These are phyloP conservation scores for Neltuma alba DNA, from an alignment of 306 rosid genomes.

Conservation along the genomic window DNA sequence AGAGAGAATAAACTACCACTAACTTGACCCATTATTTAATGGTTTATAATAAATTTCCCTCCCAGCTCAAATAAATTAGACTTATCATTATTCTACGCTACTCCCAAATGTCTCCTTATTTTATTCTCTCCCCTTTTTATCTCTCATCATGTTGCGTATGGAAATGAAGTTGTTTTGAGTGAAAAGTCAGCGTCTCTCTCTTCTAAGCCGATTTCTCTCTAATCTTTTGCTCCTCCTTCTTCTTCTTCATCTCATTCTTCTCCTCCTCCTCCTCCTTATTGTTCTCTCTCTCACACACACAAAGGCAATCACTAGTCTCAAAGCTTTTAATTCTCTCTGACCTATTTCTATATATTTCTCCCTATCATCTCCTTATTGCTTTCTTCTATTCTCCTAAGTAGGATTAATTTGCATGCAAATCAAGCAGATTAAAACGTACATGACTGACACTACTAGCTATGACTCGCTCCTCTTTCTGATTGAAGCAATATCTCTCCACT, in stretches of 20 bases:
- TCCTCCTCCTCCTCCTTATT: slow-evolving; percentile 18
- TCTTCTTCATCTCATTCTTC: slow-evolving; percentile 38
- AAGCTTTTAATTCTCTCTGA: slow-evolving; percentile 32
- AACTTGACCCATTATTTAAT: neutral
- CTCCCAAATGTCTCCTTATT: neutral
- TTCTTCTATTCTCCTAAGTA: neutral
- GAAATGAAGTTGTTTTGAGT: slow-evolving; percentile 55
- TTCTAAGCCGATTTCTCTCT: slow-evolving; percentile 30
- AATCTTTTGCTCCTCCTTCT: slow-evolving; percentile 4
- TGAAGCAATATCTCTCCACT: slow-evolving; percentile 6
- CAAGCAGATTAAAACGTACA: neutral
- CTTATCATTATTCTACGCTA: neutral
- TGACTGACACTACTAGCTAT: neutral
- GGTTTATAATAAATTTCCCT: neutral
- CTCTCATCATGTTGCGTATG: slow-evolving; percentile 48
- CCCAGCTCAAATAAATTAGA: neutral
- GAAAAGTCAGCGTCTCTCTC: slow-evolving; percentile 76
- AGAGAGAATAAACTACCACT: neutral
- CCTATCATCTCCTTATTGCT: neutral
- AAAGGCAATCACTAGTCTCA: slow-evolving; percentile 7
- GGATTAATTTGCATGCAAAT: neutral
- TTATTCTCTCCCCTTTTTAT: slow-evolving; percentile 14
- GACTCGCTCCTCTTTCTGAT: neutral
- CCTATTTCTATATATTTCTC: neutral
- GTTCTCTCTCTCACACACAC: slow-evolving; percentile 14